These are phyloP conservation scores for Thraustotheca clavata DNA, from an alignment of 352 stramenopile genomes.

Conservation along the genomic window DNA sequence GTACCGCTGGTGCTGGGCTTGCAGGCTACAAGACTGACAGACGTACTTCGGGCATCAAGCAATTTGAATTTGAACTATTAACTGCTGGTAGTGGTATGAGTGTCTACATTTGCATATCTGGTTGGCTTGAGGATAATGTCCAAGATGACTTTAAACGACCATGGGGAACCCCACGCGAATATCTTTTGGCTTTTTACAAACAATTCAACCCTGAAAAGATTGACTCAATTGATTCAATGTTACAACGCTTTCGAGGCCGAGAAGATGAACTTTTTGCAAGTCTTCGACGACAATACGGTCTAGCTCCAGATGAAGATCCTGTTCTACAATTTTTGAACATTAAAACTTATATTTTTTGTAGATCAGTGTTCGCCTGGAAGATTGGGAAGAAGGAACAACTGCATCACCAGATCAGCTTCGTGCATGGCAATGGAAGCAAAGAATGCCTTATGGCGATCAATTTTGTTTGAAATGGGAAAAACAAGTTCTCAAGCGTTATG, in stretches of 20 bases:
- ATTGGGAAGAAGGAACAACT: not conserved
- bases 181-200: conserved; percentile 65
- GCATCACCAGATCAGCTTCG: conserved; percentile 28
- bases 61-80: conserved; percentile 76
- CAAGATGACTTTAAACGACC: conserved; percentile 49
- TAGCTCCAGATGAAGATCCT: conserved; percentile 10
- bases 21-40: conserved; percentile 74
- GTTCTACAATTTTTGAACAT: not conserved
- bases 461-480: conserved; percentile 79
- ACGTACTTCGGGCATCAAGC: conserved; percentile 58
- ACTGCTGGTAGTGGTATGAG: conserved; percentile 77
- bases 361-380: not conserved
- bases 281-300: conserved; percentile 27
- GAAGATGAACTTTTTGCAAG: conserved; percentile 78
- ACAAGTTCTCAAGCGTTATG: conserved; percentile 54
- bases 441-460: conserved; percentile 70
- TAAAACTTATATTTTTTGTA: conserved; percentile 3
- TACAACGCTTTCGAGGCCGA: conserved; percentile 72
- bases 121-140: conserved; percentile 76
- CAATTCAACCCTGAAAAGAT: conserved; percentile 62
- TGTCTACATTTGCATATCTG: conserved; percentile 80
- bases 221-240: conserved; percentile 65
- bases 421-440: conserved; percentile 78
- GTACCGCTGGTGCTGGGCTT: conserved; percentile 63
- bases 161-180: conserved; percentile 74